These are phyloP conservation scores for Stygiomarasmius scandens DNA, from an alignment of 1,284 basidiomycete species.

Conservation along the genomic window DNA sequence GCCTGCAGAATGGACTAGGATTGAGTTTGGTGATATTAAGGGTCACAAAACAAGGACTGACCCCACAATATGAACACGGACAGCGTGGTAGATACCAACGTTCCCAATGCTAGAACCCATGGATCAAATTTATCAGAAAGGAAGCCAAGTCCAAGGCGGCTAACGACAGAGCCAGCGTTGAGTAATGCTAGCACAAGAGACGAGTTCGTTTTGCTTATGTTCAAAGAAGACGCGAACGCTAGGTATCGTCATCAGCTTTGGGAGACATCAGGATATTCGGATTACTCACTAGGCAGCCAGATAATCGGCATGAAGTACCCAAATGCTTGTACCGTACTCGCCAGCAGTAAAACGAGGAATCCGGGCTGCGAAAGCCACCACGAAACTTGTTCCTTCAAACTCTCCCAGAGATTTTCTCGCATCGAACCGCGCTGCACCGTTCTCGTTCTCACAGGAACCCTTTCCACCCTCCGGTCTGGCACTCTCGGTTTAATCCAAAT, in stretches of 20 bases:
- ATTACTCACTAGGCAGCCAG: constrained; percentile 36
- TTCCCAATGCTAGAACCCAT: constrained; percentile 34
- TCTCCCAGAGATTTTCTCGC: constrained; percentile 20
- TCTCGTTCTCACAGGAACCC: constrained; percentile 10
- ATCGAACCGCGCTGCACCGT: no score
- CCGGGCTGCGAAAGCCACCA: constrained; percentile 27
- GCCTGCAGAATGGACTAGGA: neutral
- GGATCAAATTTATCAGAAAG: constrained; percentile 39
- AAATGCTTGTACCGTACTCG: constrained; percentile 38
- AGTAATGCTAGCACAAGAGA: constrained; percentile 30
- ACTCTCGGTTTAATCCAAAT: constrained; percentile 38
- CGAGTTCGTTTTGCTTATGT: constrained; percentile 27
- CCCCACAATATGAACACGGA: constrained; percentile 44
- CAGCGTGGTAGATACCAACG: constrained; percentile 30
- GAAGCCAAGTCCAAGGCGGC: constrained; percentile 35
- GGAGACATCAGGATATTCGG: neutral
- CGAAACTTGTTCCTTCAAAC: constrained; percentile 1
- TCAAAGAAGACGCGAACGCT: constrained; percentile 35
- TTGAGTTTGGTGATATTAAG: neutral
- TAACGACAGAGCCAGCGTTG: constrained; percentile 34
- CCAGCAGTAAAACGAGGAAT: constrained; percentile 33
- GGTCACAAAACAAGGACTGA: neutral
- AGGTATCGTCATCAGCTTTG: neutral
- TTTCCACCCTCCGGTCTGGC: constrained; percentile 22
- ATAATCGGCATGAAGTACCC: constrained; percentile 37